phyloP scores from a whole-genome alignment of 208 protist species.

The Polymyxa betae region DNA sequence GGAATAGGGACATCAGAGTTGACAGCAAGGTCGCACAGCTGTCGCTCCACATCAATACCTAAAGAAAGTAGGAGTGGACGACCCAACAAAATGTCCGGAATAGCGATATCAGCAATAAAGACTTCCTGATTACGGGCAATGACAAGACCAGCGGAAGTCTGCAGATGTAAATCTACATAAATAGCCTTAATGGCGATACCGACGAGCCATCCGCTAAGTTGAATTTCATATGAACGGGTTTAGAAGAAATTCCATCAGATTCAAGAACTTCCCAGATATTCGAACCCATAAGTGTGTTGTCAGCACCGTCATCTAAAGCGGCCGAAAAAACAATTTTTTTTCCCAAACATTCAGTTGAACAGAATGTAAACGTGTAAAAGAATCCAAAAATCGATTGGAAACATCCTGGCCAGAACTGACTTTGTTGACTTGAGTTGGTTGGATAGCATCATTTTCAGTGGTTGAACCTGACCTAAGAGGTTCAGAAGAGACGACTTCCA shows the following conservation, averaged over 20 bases:
- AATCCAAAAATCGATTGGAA: no score
- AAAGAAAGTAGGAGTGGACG: neutral
- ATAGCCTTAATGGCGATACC: neutral
- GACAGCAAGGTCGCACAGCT: neutral
- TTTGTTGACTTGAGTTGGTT: no score
- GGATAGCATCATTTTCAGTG: no score
- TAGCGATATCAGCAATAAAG: neutral
- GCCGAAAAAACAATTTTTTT: no score
- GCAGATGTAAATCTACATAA: neutral
- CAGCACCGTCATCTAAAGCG: neutral
- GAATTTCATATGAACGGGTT: neutral
- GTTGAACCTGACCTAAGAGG: no score
- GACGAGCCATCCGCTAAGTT: neutral
- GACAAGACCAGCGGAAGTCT: neutral
- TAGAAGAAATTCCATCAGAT: neutral
- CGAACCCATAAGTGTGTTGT: neutral
- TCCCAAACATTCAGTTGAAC: no score
- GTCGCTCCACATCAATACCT: conserved; percentile 39
- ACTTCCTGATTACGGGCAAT: neutral
- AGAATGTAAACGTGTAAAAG: no score
- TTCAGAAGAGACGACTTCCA: no score
- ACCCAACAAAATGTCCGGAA: neutral
- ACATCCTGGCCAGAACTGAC: no score
- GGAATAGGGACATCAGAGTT: neutral
- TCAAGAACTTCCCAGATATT: neutral